Evolutionary conservation across 208 protist species (phyloP), one percentile per base, ranked within the genome.

Genomic region (Crithidia thermophila): DNA sequence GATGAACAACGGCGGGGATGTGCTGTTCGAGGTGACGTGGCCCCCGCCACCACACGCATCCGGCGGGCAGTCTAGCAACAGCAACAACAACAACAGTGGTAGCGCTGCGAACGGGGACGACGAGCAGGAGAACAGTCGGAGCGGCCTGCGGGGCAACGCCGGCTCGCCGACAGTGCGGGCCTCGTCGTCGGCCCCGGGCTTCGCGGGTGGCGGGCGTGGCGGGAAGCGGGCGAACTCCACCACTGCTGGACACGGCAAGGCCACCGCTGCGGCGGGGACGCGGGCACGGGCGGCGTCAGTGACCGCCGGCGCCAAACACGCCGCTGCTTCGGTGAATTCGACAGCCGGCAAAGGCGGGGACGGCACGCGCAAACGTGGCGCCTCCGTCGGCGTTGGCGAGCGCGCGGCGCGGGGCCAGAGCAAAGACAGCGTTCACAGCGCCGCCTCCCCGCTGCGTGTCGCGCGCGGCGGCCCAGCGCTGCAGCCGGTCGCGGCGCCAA

Each of bases 401-500:
- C 51, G 43, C 33, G 43, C 28, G 1, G 43, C 9, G 0, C 20
- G 39, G 1, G 34, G 49, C 14, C 25, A 37, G 21, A 51, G 30
- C 25, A n/a, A 43, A 18, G 62, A 51, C 46, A 55, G 31, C 59
- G 18, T 25, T n/a, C 52, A 21, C 42, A 16, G 39, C 33, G 52
- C 45, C 21, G 33, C 31, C 25, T 66, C 23, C 45, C 23, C 67
- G 33, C 37, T 28, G 14, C 9, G 36, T 11, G 13, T 64, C 23
- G 3, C 23, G 39, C 23, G 30, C 55, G 27, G 40, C 21, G 50
- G 57, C 5, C 66, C 51, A 39, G 34, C 51, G 37, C 57, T 78
- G 51, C 72, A 64, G 31, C 43, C 62, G 47, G 82, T 94, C 64
- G 55, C 72, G 10, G 67, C 56, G 4, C 84, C 85, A 11, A 81